Evolutionary conservation across 2,329 filamentous ascomycete species (phyloP), one percentile per base, ranked within the genome.

Genomic region (Myriangium duriaei): DNA sequence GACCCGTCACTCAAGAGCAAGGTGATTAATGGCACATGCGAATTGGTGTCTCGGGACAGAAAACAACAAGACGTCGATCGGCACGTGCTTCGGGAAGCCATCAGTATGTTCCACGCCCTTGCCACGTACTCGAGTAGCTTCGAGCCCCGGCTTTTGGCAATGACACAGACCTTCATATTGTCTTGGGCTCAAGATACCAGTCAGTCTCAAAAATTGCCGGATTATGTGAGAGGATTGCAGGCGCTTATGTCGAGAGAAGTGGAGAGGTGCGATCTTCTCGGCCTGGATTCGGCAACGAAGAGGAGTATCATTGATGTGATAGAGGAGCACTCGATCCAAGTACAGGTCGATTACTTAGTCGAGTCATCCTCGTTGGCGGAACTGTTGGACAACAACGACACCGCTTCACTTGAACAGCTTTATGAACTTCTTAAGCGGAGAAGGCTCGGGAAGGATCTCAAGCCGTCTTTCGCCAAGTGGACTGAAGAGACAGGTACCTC

Each of bases 31-130:
- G 84, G 85, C 7, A 76, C 87, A 30, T 93, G 82, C 54, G 71
- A 81, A 42, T 62, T 96, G 30, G 71, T 96, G 11, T 68, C 78
- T 18, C 72, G 71, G 30, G 83, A 94, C 54, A 76, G 91, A 35
- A 65, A 61, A 28, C 68, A 56, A 5, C 60, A 58, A 58, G 69
- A 52, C 49, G 51, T 72, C 1, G 76, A 81, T 46, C 74, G 85
- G 47, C 59, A 71, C 1, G 58, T 61, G n/a, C 72, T 96, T 37
- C 76, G 72, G 46, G 76, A 83, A 40, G 72, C 81, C 0, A 74
- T 96, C 35, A 72, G 76, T 42, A 85, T 95, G 73, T 71, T 96
- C 44, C 79, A 92, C 49, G 74, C 86, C n/a, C 71, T 95, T 32
- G 76, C 78, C 38, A 74, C 88, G 3, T 98, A 96, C 56, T 73